A percentile compares a stretch with the other conserved stretches of the same genome.
Evolutionary conservation across 345 rosid genomes (phyloP).

Genomic region (Eucalyptus paniculata): DNA sequence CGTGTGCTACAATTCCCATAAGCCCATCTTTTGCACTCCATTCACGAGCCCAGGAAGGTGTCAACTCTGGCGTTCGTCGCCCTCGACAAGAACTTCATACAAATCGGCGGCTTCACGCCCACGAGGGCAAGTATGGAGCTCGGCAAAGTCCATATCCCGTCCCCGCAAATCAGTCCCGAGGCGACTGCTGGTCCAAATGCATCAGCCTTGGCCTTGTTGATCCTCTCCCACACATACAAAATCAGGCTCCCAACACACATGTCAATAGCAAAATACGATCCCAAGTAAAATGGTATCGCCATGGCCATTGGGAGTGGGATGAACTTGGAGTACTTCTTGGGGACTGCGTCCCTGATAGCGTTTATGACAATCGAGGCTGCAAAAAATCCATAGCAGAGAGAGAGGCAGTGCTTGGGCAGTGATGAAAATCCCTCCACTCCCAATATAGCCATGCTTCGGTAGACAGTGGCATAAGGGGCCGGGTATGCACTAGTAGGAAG

Average conservation of each 20-base stretch:
- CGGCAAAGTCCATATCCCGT: constrained; percentile 71
- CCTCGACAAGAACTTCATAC: constrained; percentile 73
- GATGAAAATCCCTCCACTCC: constrained; percentile 68
- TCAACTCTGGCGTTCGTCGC: constrained; percentile 38
- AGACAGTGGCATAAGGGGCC: constrained; percentile 50
- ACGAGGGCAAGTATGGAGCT: constrained; percentile 58
- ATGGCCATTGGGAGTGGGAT: constrained; percentile 82
- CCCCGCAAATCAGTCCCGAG: constrained; percentile 80
- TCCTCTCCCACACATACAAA: constrained; percentile 54
- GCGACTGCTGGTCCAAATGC: constrained; percentile 73
- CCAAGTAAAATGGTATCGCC: constrained; percentile 84
- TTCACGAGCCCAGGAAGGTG: constrained; percentile 7
- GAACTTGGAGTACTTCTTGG: constrained; percentile 23
- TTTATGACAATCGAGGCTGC: constrained; percentile 46
- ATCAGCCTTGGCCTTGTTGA: constrained; percentile 49
- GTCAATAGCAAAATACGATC: constrained; percentile 71
- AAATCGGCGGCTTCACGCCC: constrained; percentile 54
- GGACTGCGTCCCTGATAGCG: constrained; percentile 23
- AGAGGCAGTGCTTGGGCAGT: constrained; percentile 63
- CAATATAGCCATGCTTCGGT: constrained; percentile 46
- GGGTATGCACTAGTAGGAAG: constrained; percentile 34
- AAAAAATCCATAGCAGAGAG: constrained; percentile 49
- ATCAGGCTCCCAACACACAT: constrained; percentile 81
- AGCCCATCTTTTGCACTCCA: background rate
- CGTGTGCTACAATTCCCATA: background rate